Evolutionary conservation across 495 filamentous ascomycete genomes (phyloP).

Genomic region (Cryomyces minteri): DNA sequence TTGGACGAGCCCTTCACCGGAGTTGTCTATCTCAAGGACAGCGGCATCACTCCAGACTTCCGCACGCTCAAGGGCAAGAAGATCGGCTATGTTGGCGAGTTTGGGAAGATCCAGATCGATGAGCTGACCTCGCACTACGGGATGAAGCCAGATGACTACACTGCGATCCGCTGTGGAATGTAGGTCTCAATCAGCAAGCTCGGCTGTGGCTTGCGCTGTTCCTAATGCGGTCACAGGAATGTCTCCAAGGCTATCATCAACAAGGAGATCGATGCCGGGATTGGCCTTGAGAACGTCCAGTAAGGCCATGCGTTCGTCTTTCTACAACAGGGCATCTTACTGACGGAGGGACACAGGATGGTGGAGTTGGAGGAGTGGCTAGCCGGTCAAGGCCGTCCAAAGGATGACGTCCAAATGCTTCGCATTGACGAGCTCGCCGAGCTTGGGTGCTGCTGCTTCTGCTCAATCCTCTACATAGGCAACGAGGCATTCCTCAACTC

Average conservation of each 20-base stretch:
- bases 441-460: conserved; percentile 59
- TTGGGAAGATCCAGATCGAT: conserved; percentile 62
- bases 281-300: too few relatives aligned
- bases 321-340: too few relatives aligned
- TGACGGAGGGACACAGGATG: conserved; percentile 48
- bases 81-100: conserved; percentile 56
- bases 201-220: too few relatives aligned
- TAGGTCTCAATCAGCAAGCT: conserved; percentile 27
- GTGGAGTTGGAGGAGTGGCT: conserved; percentile 57
- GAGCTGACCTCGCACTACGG: conserved; percentile 55
- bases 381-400: conserved; percentile 34
- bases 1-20: conserved; percentile 59
- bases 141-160: conserved; percentile 51
- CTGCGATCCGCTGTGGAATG: conserved; percentile 46
- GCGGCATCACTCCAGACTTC: conserved; percentile 47
- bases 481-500: conserved; percentile 43
- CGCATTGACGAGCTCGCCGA: conserved; percentile 56
- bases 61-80: conserved; percentile 43
- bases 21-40: conserved; percentile 49
- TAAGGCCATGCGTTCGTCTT: too few relatives aligned
- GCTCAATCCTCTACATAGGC: conserved; percentile 53
- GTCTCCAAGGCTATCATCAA: too few relatives aligned
- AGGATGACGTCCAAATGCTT: conserved; percentile 49
- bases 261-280: too few relatives aligned
- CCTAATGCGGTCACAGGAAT: too few relatives aligned